Evolutionary conservation across 1,139 yeast species (phyloP), one percentile per base, ranked within the genome.

Genomic region (Geotrichum candidum): DNA sequence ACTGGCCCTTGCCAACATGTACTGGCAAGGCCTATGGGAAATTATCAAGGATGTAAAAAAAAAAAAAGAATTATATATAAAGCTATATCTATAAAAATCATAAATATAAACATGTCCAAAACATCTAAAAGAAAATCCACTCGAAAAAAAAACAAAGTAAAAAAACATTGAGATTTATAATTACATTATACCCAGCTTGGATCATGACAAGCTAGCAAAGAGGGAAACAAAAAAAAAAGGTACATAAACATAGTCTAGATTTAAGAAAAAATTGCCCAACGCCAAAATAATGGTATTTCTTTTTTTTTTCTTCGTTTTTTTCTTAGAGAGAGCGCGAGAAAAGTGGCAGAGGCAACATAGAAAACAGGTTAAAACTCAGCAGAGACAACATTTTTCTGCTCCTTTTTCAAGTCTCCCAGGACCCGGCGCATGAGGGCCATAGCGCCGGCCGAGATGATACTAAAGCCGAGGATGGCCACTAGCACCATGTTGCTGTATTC

Each of bases 401-500:
- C 56, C 51, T 55, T 50, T 54, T 65, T 65, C 51, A 66, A 61
- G 55, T 72, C 74, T 7, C 74, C 75, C 23, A 73, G 66, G 11
- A 61, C 56, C 57, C 66, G 61, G 48, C 74, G 61, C 25, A 74
- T 48, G 10, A 64, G 41, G 2, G 72, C 67, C 57, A 76, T 69
- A 2, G 69, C 69, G 35, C 73, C 72, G 13, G 82, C 78, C 5
- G 83, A 69, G 18, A 88, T 66, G 55, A 88, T 87, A 74, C 91
- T 85, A 51, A 82, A 80, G 9, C 95, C 96, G 65, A 86, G 78
- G 78, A 90, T 87, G 45, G 85, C 80, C 35, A 90, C 90, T 76
- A 90, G 80, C 78, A 90, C 89, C 96, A 90, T 88, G 72, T 90
- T 90, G 55, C 92, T 85, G 73, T 89, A 78, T 66, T 82, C 77